phyloP scores from a whole-genome alignment of 495 filamentous ascomycete species.

The Haplographium delicatum region DNA sequence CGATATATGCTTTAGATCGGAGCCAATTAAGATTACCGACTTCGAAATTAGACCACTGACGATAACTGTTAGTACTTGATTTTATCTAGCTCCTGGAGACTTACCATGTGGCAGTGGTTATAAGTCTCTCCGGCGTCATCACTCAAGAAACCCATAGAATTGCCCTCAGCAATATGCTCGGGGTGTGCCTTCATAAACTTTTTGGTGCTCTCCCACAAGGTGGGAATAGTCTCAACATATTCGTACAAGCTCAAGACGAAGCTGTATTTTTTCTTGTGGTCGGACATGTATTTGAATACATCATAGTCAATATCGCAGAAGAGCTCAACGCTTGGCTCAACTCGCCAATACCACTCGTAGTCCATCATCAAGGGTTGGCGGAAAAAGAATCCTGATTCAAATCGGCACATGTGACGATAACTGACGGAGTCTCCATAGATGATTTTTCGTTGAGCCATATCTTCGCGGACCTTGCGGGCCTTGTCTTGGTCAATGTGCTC shows the following conservation, averaged over 20 bases:
- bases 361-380: conserved; percentile 73
- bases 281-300: conserved; percentile 81
- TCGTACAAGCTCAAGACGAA: conserved; percentile 89
- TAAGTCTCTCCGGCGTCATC: conserved; percentile 86
- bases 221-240: conserved; percentile 93
- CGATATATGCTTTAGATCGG: conserved; percentile 69
- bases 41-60: conserved; percentile 89
- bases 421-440: conserved; percentile 93
- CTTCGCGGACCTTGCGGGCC: conserved; percentile 71
- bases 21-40: conserved; percentile 82
- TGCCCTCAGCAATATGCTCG: conserved; percentile 76
- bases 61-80: neutral
- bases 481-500: conserved; percentile 82
- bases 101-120: conserved; percentile 95
- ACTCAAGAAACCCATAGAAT: conserved; percentile 87
- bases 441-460: conserved; percentile 79
- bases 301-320: conserved; percentile 83
- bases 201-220: conserved; percentile 89
- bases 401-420: conserved; percentile 93
- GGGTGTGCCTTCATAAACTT: conserved; percentile 85
- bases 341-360: conserved; percentile 92
- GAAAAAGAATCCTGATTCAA: conserved; percentile 93
- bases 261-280: conserved; percentile 86
- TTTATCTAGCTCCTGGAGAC: conserved; percentile 26
- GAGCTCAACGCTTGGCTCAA: conserved; percentile 83